Conservation (phyloP, 208 protist species). For the Blechomonas ayalai region DNA sequence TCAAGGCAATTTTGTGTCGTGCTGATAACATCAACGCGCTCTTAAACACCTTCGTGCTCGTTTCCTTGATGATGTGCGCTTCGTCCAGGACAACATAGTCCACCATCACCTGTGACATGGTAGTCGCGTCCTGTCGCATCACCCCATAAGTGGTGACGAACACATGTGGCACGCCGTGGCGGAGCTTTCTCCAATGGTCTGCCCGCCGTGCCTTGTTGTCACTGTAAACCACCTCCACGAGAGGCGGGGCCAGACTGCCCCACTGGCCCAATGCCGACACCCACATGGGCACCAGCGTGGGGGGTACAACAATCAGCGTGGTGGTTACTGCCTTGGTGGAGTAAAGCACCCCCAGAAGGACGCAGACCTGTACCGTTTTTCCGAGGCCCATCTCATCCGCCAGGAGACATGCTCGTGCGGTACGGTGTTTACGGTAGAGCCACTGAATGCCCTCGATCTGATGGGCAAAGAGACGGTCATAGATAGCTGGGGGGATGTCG, state of each 20-base stretch:
- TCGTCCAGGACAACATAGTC: constrained; percentile 86
- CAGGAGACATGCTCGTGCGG: constrained; percentile 92
- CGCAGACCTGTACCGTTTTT: constrained; percentile 96
- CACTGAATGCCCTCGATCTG: constrained; percentile 93
- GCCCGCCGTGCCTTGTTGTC: constrained; percentile 35
- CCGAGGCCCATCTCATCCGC: constrained; percentile 97
- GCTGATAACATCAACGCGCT: constrained; percentile 49
- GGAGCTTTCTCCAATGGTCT: constrained; percentile 45
- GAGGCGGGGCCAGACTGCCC: constrained; percentile 9
- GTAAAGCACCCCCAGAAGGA: constrained; percentile 89
- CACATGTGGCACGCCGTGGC: constrained; percentile 38
- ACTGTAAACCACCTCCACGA: constrained; percentile 54
- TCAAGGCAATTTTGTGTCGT: constrained; percentile 73
- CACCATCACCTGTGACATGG: constrained; percentile 41
- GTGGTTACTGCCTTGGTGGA: constrained; percentile 62
- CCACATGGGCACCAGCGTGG: constrained; percentile 91
- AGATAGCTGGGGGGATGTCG: constrained; percentile 19
- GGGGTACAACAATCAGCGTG: constrained; percentile 92
- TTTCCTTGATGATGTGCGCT: constrained; percentile 76
- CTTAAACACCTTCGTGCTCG: constrained; percentile 44
- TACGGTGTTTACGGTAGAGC: constrained; percentile 93
- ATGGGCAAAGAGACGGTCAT: constrained; percentile 82
- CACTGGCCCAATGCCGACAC: constrained; percentile 80
- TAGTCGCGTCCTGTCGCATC: constrained; percentile 53
- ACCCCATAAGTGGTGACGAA: constrained; percentile 82